Evolutionary conservation across 257 asterid species (phyloP).

Genomic region (Nicotiana tomentosiformis): DNA sequence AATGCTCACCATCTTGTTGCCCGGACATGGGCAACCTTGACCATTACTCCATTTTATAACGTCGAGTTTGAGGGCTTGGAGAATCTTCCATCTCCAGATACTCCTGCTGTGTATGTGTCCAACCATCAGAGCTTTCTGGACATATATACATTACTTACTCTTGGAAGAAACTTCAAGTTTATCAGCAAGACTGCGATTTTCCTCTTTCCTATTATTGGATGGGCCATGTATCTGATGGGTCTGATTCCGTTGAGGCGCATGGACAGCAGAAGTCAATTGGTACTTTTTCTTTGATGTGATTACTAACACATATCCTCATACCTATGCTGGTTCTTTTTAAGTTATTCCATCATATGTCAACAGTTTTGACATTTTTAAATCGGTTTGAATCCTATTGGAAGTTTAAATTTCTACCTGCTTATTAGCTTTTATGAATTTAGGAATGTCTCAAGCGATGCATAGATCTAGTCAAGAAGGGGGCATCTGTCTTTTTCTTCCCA

Average conservation of each 20-base stretch:
- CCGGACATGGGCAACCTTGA: slow-evolving; percentile 62
- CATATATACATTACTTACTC: slow-evolving; percentile 82
- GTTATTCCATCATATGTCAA: not conserved
- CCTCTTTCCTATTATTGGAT: slow-evolving; percentile 84
- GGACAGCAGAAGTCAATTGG: slow-evolving; percentile 95
- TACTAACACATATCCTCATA: not conserved
- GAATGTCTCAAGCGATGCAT: slow-evolving; percentile 89
- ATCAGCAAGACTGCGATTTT: slow-evolving; percentile 93
- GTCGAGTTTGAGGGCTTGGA: slow-evolving; percentile 76
- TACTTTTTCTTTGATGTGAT: slow-evolving; percentile 23
- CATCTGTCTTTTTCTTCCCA: slow-evolving; percentile 91
- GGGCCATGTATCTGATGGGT: slow-evolving; percentile 96
- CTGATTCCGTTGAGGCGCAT: slow-evolving; percentile 88
- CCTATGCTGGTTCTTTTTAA: not conserved
- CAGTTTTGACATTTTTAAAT: not conserved
- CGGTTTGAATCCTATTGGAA: not conserved
- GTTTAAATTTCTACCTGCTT: slow-evolving; percentile 5
- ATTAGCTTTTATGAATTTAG: slow-evolving; percentile 28
- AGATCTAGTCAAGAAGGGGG: slow-evolving; percentile 76
- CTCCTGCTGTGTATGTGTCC: slow-evolving; percentile 89
- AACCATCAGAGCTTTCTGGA: slow-evolving; percentile 97
- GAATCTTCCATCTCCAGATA: slow-evolving; percentile 64
- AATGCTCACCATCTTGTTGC: slow-evolving; percentile 73
- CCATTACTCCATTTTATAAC: slow-evolving; percentile 68
- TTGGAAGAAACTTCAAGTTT: slow-evolving; percentile 87